These are phyloP conservation scores for Xylariaceae sp. DNA, from an alignment of 2,329 filamentous ascomycete genomes.

Conservation along the genomic window DNA sequence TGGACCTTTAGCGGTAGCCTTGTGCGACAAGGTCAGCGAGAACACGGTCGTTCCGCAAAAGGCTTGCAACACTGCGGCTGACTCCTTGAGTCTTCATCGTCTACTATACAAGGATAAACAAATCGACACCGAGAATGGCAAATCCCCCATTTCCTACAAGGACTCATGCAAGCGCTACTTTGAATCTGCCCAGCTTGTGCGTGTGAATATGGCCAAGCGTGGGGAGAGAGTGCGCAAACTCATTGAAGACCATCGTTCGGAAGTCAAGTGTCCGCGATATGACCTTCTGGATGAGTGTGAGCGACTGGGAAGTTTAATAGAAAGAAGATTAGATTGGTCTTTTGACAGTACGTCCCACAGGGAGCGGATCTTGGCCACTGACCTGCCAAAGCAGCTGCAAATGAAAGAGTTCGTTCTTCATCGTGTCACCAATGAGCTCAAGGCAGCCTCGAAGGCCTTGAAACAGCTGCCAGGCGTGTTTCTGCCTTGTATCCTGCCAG, in stretches of 20 bases:
- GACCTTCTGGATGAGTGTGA: conserved; percentile 4
- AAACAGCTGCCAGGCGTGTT: conserved; percentile 1
- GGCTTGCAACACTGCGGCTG: too few species aligned
- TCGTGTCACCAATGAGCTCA: conserved; percentile 1
- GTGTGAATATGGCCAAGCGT: conserved; percentile 4
- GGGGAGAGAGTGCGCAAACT: conserved; percentile 5
- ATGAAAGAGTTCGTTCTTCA: conserved; percentile 5
- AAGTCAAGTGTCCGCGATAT: conserved; percentile 7
- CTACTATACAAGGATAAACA: too few species aligned
- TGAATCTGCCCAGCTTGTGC: conserved; percentile 3
- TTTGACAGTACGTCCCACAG: background rate
- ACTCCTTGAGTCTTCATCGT: too few species aligned
- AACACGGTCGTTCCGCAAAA: too few species aligned
- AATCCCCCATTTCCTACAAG: background rate
- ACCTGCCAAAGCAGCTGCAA: background rate
- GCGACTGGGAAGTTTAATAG: conserved; percentile 4
- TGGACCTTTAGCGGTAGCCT: too few species aligned
- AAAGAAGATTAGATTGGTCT: conserved; percentile 1
- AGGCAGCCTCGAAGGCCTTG: background rate
- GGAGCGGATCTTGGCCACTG: background rate
- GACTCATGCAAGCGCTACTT: conserved; percentile 4
- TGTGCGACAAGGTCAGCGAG: too few species aligned
- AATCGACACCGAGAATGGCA: too few species aligned
- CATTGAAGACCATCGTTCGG: background rate
- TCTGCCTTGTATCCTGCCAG: too few species aligned